These are phyloP conservation scores for Botryotinia narcissicola DNA, from an alignment of 2,329 filamentous ascomycete genomes.

Conservation along the genomic window DNA sequence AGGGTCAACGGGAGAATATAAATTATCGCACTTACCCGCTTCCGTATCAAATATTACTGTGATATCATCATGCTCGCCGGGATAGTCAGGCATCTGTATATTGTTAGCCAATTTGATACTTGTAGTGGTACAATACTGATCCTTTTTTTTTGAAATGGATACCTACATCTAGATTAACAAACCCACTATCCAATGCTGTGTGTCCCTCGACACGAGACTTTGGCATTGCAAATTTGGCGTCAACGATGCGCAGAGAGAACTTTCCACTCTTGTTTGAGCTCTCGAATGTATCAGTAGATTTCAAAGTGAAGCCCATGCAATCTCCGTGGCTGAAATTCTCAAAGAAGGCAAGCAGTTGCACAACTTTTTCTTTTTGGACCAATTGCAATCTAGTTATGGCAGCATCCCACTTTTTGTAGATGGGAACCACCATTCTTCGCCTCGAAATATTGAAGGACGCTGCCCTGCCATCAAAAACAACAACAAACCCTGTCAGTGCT, in stretches of 20 bases:
- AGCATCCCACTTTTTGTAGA: slow-evolving; percentile 93
- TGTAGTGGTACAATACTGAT: not conserved
- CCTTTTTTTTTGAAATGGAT: no score
- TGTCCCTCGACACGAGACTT: slow-evolving; percentile 49
- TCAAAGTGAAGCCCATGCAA: slow-evolving; percentile 85
- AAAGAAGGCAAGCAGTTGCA: slow-evolving; percentile 83
- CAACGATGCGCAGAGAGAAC: slow-evolving; percentile 73
- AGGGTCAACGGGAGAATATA: not conserved
- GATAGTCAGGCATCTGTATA: slow-evolving; percentile 70
- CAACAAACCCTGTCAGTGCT: slow-evolving; percentile 75
- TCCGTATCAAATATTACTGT: slow-evolving; percentile 79
- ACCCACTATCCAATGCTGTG: slow-evolving; percentile 61
- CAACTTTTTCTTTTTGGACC: slow-evolving; percentile 69
- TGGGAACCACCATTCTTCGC: slow-evolving; percentile 83
- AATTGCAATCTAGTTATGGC: slow-evolving; percentile 77
- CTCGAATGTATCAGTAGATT: slow-evolving; percentile 81
- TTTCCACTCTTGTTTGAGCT: slow-evolving; percentile 62
- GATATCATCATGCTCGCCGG: slow-evolving; percentile 91
- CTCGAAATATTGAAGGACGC: slow-evolving; percentile 77
- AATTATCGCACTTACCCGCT: slow-evolving; percentile 39
- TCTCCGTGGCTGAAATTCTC: slow-evolving; percentile 83
- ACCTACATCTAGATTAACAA: slow-evolving; percentile 69
- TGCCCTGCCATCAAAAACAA: slow-evolving; percentile 72
- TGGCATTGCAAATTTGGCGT: slow-evolving; percentile 87
- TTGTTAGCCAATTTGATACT: slow-evolving; percentile 5